Base-by-base conservation (phyloP, 331 rosid genomes). In the Acacia pycnantha region DNA sequence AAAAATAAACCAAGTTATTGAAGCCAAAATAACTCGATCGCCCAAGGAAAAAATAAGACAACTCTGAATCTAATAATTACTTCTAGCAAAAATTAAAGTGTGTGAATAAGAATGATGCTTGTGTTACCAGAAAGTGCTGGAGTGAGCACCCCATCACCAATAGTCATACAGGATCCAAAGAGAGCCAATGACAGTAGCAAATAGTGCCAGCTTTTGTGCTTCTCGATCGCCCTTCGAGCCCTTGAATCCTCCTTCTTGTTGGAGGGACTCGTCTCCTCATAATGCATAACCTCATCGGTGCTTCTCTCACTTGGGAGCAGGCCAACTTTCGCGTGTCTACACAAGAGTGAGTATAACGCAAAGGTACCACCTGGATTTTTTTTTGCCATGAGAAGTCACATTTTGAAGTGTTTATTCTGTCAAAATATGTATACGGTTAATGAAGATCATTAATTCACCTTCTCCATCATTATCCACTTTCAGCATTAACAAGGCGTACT, bases 321-420 rank as follows among this genome's bases (percentile, higher is more conserved):
- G 12, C 97, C 88, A 59, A 93, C 97, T 84, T 93, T 91, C 50
- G 97, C 93, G 79, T 91, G 93, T 85, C 97, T 91, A 77, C 97
- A 93, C 86, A 93, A 72, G 70, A 93, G 90, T 37, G 97, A 93
- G 87, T 93, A 91, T 79, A 93, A 54, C 81, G 97, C 97, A 79
- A 93, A 87, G 76, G 79, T 91, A 67, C 97, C 97, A 75, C 97
- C 97, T 91, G 65, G 77, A 85, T 2, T 31, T 2, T 31, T 31
- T 31, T 31, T 31, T 72, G 24, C 29, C 6, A 31, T 26, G 72
- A 54, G n/a, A 68, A 78, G 62, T 83, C 77, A 73, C 29, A 56
- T 76, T 70, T 76, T 74, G 33, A 24, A 56, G 33, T 54, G 50
- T 56, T 44, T 33, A 47, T 24, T 72, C 56, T 31, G 21, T 58